Evolutionary conservation across 306 rosid genomes (phyloP).

Genomic region (Quercus alba): DNA sequence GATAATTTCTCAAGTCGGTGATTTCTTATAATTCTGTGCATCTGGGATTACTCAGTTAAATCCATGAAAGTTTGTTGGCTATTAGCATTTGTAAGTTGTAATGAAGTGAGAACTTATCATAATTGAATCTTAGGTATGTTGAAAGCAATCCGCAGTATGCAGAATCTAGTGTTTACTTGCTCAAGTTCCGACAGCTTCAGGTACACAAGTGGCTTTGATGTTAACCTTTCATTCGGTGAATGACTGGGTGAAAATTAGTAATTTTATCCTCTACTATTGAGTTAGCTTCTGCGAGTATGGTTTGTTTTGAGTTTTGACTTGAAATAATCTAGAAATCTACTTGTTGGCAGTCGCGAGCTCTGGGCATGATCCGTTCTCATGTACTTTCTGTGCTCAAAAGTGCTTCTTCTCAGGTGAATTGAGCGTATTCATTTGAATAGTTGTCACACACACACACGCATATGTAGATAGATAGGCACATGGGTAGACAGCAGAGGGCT

Average conservation of each 20-base stretch:
- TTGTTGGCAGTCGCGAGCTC: conserved; percentile 82
- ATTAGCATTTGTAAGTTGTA: conserved; percentile 11
- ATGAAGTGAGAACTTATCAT: not conserved
- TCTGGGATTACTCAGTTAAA: not conserved
- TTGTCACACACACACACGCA: conserved; percentile 15
- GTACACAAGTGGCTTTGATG: conserved; percentile 29
- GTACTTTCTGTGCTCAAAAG: conserved; percentile 82
- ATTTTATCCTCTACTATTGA: not conserved
- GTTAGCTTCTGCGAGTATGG: conserved; percentile 12
- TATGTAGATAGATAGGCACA: not conserved
- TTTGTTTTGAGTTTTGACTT: conserved; percentile 14
- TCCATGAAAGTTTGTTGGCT: not conserved
- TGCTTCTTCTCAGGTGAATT: conserved; percentile 92
- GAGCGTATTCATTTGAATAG: conserved; percentile 23
- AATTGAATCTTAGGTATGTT: conserved; percentile 59
- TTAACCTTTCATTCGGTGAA: conserved; percentile 14
- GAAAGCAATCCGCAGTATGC: conserved; percentile 94
- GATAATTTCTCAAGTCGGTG: not conserved
- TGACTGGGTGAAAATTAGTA: not conserved
- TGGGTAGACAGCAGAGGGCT: not conserved
- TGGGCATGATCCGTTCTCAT: conserved; percentile 94
- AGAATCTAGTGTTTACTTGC: conserved; percentile 94
- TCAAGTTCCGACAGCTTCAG: conserved; percentile 97
- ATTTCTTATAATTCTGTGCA: conserved; percentile 3
- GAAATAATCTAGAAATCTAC: conserved; percentile 17